Percentiles rank a stretch among this genome's conserved stretches.
Evolutionary conservation across 306 rosid genomes (phyloP).

Genomic region (Cicer chorassanicum): DNA sequence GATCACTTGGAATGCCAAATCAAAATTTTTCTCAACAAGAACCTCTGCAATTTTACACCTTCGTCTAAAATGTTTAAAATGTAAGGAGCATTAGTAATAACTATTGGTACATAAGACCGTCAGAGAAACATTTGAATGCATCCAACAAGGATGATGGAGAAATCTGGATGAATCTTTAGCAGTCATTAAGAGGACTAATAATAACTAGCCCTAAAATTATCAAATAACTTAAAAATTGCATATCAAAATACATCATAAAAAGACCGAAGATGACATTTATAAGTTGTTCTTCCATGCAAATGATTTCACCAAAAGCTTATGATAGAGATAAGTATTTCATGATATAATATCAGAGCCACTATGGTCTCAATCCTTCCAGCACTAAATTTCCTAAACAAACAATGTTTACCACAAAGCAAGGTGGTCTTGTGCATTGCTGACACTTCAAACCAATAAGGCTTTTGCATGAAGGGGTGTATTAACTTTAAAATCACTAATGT

Average conservation of each 20-base stretch:
- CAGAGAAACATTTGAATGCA: slow-evolving; percentile 33
- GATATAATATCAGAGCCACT: background rate
- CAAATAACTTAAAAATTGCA: slow-evolving; percentile 35
- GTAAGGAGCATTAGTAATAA: slow-evolving; percentile 44
- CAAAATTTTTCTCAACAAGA: slow-evolving; percentile 96
- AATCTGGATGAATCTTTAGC: slow-evolving; percentile 27
- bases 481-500: background rate
- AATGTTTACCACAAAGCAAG: background rate
- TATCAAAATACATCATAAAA: slow-evolving; percentile 4
- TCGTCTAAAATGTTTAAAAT: slow-evolving; percentile 64
- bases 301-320: slow-evolving; percentile 14
- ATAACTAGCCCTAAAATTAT: slow-evolving; percentile 32
- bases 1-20: slow-evolving; percentile 91
- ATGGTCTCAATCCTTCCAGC: background rate
- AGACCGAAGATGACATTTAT: background rate
- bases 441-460: background rate
- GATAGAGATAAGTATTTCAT: slow-evolving; percentile 23
- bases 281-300: slow-evolving; percentile 15
- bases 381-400: slow-evolving; percentile 16
- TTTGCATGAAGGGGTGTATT: background rate
- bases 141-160: slow-evolving; percentile 18
- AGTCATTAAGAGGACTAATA: slow-evolving; percentile 35
- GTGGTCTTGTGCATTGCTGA: background rate
- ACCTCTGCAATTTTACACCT: slow-evolving; percentile 91
- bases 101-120: slow-evolving; percentile 35